Percentiles rank a stretch among this genome's conserved stretches.
phyloP scores from a whole-genome alignment of 257 asterid genomes.

The Catharanthus roseus region DNA sequence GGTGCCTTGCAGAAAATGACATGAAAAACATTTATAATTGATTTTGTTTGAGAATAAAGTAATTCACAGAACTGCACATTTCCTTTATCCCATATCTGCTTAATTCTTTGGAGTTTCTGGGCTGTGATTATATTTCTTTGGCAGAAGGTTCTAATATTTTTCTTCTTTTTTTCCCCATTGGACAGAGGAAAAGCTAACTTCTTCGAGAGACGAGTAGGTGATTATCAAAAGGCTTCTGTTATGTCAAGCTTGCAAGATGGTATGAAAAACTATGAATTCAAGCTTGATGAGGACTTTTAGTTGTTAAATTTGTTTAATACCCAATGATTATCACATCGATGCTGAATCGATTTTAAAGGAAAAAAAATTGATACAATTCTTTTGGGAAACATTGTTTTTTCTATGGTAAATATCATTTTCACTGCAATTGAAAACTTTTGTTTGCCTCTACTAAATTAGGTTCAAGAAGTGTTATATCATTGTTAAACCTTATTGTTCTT shows the following conservation, averaged over 20 bases:
- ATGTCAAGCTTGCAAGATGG: constrained; percentile 60
- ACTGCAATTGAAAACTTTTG: not conserved
- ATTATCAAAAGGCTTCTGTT: constrained; percentile 74
- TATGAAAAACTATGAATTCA: constrained; percentile 51
- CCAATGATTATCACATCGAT: constrained; percentile 12
- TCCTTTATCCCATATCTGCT: not conserved
- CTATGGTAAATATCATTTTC: constrained; percentile 12
- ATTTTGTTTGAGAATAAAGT: not conserved
- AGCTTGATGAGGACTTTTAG: constrained; percentile 68
- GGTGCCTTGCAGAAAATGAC: not conserved
- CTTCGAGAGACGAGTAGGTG: constrained; percentile 73
- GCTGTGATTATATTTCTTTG: not conserved
- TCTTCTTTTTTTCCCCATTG: constrained; percentile 6
- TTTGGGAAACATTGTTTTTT: constrained; percentile 2
- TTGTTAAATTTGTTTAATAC: not conserved
- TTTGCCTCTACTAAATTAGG: not conserved
- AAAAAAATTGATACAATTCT: constrained; percentile 12
- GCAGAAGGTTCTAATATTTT: not conserved
- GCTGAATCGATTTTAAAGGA: constrained; percentile 17
- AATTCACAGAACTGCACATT: not conserved
- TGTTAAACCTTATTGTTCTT: constrained; percentile 1
- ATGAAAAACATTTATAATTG: not conserved
- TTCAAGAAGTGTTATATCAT: not conserved
- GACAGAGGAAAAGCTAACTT: constrained; percentile 73
- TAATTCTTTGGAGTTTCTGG: not conserved